Evolutionary conservation across 208 protist species (phyloP).

Genomic region (Trichomonas tenax): DNA sequence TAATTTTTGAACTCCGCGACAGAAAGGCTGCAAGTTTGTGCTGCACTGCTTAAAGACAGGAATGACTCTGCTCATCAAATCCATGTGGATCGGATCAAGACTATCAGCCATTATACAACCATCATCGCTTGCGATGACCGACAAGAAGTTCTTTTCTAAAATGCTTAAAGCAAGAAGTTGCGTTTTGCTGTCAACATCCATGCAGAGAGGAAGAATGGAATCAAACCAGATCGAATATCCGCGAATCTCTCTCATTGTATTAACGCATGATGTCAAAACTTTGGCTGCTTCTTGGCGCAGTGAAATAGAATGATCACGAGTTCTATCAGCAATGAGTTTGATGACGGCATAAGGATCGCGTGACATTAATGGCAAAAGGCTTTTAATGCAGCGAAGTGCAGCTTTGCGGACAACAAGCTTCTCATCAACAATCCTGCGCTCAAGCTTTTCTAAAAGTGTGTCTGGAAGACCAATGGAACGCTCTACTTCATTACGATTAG

Average conservation of each 20-base stretch:
- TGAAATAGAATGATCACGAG: neutral
- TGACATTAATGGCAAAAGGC: neutral
- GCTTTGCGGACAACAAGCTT: constrained; percentile 10
- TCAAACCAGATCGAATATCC: neutral
- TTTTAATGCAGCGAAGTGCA: neutral
- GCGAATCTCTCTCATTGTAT: too few relatives aligned
- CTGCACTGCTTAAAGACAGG: neutral
- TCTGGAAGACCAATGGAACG: neutral
- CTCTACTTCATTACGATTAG: too few relatives aligned
- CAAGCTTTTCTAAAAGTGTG: neutral
- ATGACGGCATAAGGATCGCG: neutral
- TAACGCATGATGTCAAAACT: neutral
- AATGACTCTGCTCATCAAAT: neutral
- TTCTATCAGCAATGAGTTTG: neutral
- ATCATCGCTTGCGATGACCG: neutral
- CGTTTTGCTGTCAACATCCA: neutral
- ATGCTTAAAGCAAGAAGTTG: neutral
- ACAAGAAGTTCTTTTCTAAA: neutral
- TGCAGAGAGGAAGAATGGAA: neutral
- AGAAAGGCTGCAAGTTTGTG: neutral
- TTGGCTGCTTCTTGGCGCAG: neutral
- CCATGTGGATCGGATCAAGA: neutral
- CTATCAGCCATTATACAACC: neutral
- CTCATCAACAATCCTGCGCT: neutral
- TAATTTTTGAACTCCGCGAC: neutral